phyloP scores from a whole-genome alignment of 106 monocot species.

The Acanthochlamys bracteata region DNA sequence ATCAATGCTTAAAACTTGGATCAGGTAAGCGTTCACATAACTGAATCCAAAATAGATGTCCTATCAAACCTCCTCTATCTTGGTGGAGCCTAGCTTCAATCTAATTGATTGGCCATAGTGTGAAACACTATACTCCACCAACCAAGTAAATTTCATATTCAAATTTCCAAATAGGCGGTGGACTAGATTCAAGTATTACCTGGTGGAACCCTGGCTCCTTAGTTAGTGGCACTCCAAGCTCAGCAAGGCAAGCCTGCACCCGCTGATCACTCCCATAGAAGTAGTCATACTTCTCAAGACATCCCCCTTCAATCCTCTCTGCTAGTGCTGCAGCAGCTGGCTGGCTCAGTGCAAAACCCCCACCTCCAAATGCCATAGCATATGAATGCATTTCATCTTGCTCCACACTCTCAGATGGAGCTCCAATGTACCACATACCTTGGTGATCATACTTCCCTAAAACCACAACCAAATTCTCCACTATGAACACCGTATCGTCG shows the following conservation, averaged over 20 bases:
- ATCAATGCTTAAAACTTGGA: too few relatives aligned
- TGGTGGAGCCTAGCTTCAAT: too few relatives aligned
- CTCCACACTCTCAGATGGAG: constrained; percentile 77
- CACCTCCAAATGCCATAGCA: constrained; percentile 83
- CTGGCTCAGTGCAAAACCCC: constrained; percentile 71
- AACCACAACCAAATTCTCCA: constrained; percentile 59
- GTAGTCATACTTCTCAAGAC: constrained; percentile 42
- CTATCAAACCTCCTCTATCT: too few relatives aligned
- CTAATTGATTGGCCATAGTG: too few relatives aligned
- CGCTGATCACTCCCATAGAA: constrained; percentile 75
- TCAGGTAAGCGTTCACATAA: too few relatives aligned
- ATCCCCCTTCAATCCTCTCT: constrained; percentile 26
- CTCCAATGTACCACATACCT: constrained; percentile 70
- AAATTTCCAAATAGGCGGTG: not conserved
- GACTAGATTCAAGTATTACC: constrained; percentile 18
- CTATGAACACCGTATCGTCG: constrained; percentile 89
- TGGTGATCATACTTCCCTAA: constrained; percentile 69
- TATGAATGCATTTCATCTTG: constrained; percentile 71
- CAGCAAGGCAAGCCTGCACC: constrained; percentile 57
- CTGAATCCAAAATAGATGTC: too few relatives aligned
- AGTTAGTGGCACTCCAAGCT: constrained; percentile 74
- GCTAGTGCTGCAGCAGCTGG: constrained; percentile 50
- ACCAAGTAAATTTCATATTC: too few relatives aligned
- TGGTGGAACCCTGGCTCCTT: constrained; percentile 74
- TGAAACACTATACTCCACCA: too few relatives aligned